A percentile compares a stretch with the other conserved stretches of the same genome.
These are phyloP conservation scores for Puccinia horiana DNA, from an alignment of 1,284 basidiomycete genomes.

Conservation along the genomic window DNA sequence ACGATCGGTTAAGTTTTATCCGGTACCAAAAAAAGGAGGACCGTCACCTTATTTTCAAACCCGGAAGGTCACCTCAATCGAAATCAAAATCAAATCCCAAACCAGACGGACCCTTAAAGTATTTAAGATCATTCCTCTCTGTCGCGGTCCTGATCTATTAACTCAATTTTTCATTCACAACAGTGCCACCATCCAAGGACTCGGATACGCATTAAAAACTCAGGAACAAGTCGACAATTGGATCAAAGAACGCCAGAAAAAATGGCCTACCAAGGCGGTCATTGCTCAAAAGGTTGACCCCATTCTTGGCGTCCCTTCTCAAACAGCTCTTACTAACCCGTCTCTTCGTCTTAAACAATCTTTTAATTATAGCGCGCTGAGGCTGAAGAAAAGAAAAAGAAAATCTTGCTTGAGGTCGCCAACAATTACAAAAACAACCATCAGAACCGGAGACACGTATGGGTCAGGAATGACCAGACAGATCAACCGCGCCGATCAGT, in stretches of 20 bases:
- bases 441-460: slow-evolving; percentile 1
- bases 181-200: slow-evolving; percentile 44
- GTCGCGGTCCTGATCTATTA: not conserved
- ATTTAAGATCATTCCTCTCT: not conserved
- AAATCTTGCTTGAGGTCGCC: not conserved
- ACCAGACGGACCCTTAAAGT: slow-evolving; percentile 41
- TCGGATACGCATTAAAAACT: slow-evolving; percentile 40
- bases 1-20: not conserved
- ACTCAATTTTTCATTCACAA: not conserved
- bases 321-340: not conserved
- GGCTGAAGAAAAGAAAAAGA: slow-evolving; percentile 15
- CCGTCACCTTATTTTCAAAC: slow-evolving; percentile 41
- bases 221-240: slow-evolving; percentile 32
- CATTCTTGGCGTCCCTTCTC: not conserved
- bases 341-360: not conserved
- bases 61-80: slow-evolving; percentile 15
- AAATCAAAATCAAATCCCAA: not conserved
- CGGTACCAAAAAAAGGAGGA: slow-evolving; percentile 27
- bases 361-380: not conserved
- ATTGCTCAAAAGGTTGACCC: slow-evolving; percentile 23
- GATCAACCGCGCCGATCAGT: not conserved
- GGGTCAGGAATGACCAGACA: slow-evolving; percentile 9
- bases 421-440: not conserved
- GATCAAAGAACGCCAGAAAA: slow-evolving; percentile 46
- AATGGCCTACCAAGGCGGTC: slow-evolving; percentile 23